Evolutionary conservation across 2,329 filamentous ascomycete genomes (phyloP), one percentile per base, ranked within the genome.

Genomic region (Phoma sp.): DNA sequence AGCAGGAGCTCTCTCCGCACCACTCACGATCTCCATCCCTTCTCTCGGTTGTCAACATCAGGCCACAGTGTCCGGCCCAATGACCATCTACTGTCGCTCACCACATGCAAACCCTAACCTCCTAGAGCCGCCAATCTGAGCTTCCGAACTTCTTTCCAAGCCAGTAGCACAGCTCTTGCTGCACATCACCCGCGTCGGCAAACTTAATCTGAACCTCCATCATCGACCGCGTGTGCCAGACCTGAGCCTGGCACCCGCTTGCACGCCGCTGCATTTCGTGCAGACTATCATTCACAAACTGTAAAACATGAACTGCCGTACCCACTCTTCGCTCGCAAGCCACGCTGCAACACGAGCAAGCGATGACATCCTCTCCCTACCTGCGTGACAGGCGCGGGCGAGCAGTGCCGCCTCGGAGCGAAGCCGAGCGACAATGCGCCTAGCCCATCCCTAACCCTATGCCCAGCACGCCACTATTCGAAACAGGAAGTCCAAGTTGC

Each of bases 181-280:
- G 56, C 56, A 55, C 47, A 55, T 49, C 51, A 55, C 46, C 39
- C 39, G 51, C 51, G 24, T 29, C 4, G n/a, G 24, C 43, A 55
- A 58, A 58, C 56, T 37, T 55, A 52, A 55, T 58, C 48, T 55
- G 44, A 33, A 55, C 51, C 25, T 49, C 55, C 33, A 43, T 44
- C 43, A 35, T 27, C 32, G 12, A 32, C 37, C 22, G 38, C 36
- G 13, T 13, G n/a, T 22, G 38, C 55, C 50, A 46, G 41, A 24
- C 38, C 43, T 29, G 39, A 48, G 45, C 37, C 32, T 55, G 22
- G 43, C 32, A 41, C 15, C 41, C 29, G 17, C 43, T 33, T 33
- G n/a, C 29, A 24, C 19, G 10, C 27, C 4, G 21, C 22, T 12
- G 31, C 31, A 10, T 12, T 12, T 12, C 13, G 13, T 15, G 31